Base-by-base conservation (phyloP, 2,329 filamentous ascomycete species). In the Epichloe sp. region DNA sequence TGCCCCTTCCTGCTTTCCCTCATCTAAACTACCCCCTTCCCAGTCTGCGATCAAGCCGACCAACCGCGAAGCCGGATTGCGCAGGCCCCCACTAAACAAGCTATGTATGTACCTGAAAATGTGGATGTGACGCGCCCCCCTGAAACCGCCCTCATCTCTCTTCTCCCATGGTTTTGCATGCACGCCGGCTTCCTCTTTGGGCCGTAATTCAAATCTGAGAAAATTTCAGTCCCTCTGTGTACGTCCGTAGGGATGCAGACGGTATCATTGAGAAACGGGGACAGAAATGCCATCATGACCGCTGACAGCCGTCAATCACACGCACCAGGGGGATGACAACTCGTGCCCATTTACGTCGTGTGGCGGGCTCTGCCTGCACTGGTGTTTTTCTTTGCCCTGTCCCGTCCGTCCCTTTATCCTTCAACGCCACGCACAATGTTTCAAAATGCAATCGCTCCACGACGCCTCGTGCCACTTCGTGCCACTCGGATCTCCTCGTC, bases 141-240 rank as follows among this genome's bases (percentile, higher is more conserved):
- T 54, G 53, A 52, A 54, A 54, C 51, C 26, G 26, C 45, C 45
- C 45, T 53, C 51, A 53, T 54, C 48, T 54, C 50, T 50, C 47
- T 12, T 44, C 17, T 26, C n/a, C 19, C n/a, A 36, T 19, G 45
- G 45, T 23, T 41, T 5, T 38, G 35, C n/a, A 40, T 38, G 19
- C n/a, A 40, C 35, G 19, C 19, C 46, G 40, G 46, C 46, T 48
- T 48, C 46, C 36, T 26, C 36, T 48, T 41, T 41, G 14, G 21
- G 34, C 21, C 19, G 26, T 41, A 38, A 41, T 19, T 40, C 46
- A 41, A 14, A 26, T 21, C 12, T 17, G 34, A 37, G 10, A 19
- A 41, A 19, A 21, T 36, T 36, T 8, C 7, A 34, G 21, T 44
- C 21, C 42, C 11, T 44, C 11, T 19, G 19, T 26, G 26, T 31